phyloP scores from a whole-genome alignment of 306 rosid species.

The Trichosanthes cucumerina region DNA sequence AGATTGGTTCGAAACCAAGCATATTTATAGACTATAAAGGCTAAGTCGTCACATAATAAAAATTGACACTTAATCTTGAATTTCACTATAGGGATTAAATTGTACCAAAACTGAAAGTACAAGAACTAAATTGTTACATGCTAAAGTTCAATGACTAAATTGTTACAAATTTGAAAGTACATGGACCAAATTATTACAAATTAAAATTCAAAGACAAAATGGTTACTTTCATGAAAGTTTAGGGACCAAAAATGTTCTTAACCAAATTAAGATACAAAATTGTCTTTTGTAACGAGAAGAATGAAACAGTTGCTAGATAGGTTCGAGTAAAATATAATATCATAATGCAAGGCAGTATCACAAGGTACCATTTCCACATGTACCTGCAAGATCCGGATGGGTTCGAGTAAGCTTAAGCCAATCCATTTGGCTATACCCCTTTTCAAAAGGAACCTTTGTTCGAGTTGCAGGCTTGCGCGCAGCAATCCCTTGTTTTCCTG shows the following conservation, averaged over 20 bases:
- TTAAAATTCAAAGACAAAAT: not conserved
- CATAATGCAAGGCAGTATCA: not conserved
- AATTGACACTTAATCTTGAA: not conserved
- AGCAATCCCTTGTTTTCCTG: conserved; percentile 20
- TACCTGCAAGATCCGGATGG: conserved; percentile 96
- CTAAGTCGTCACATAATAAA: not conserved
- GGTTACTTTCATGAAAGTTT: not conserved
- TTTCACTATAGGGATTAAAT: not conserved
- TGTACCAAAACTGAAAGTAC: not conserved
- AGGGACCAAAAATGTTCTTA: not conserved
- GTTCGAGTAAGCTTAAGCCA: conserved; percentile 90
- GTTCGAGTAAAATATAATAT: not conserved
- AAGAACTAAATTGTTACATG: not conserved
- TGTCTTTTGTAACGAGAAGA: conserved; percentile 6
- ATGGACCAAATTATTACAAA: not conserved
- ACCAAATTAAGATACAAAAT: not conserved
- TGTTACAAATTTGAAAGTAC: not conserved
- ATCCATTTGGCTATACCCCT: conserved; percentile 96
- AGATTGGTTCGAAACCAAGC: not conserved
- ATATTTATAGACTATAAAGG: not conserved
- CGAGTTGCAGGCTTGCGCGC: conserved; percentile 44
- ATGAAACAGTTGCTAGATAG: not conserved
- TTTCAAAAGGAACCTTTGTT: conserved; percentile 89
- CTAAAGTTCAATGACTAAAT: not conserved
- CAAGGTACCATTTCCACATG: not conserved